Conservation (phyloP, 2,329 filamentous ascomycete species). For the Penicillium sp. region DNA sequence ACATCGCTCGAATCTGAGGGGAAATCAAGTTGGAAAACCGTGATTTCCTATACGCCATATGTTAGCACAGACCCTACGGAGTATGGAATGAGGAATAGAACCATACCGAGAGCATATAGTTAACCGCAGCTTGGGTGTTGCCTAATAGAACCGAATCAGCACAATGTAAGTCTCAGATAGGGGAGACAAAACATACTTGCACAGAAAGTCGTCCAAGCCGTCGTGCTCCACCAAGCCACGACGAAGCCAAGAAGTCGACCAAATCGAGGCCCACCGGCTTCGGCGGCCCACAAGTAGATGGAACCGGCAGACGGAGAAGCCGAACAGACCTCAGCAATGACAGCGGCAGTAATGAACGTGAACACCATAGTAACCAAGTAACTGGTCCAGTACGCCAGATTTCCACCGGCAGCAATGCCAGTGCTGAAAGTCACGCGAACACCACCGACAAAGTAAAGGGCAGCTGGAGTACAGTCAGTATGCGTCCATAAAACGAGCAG, state of each 20-base stretch:
- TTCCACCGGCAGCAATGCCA: slow-evolving; percentile 59
- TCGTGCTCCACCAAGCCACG: slow-evolving; percentile 64
- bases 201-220: slow-evolving; percentile 59
- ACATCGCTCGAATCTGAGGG: slow-evolving; percentile 52
- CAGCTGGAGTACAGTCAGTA: slow-evolving; percentile 41
- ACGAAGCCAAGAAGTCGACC: slow-evolving; percentile 57
- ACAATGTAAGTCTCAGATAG: neutral
- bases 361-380: slow-evolving; percentile 59
- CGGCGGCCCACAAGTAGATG: slow-evolving; percentile 61
- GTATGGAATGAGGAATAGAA: neutral
- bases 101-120: slow-evolving; percentile 52
- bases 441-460: slow-evolving; percentile 59
- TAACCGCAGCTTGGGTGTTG: slow-evolving; percentile 51
- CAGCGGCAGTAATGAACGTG: slow-evolving; percentile 58
- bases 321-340: slow-evolving; percentile 59
- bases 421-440: slow-evolving; percentile 61
- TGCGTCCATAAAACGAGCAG: neutral
- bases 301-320: slow-evolving; percentile 57
- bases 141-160: slow-evolving; percentile 25
- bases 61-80: slow-evolving; percentile 12
- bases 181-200: slow-evolving; percentile 39
- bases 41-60: slow-evolving; percentile 47
- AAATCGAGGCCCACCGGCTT: slow-evolving; percentile 53
- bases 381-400: slow-evolving; percentile 60
- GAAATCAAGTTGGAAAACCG: slow-evolving; percentile 55